Conservation (phyloP, 1,284 basidiomycete genomes). For the Pseudozyma sp. region DNA sequence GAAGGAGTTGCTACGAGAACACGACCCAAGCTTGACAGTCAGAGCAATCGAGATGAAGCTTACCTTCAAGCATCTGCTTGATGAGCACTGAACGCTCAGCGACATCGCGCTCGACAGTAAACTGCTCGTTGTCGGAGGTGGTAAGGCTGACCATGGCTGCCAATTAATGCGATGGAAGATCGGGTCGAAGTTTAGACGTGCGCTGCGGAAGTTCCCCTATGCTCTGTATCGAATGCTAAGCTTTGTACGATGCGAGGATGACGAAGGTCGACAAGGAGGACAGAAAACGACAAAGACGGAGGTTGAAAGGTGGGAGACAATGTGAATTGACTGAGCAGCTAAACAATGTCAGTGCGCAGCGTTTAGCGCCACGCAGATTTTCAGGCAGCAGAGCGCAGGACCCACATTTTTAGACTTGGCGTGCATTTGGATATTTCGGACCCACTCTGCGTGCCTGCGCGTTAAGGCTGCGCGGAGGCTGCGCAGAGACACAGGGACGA, state of each 20-base stretch:
- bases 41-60: constrained; percentile 45
- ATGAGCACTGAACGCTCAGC: constrained; percentile 95
- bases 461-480: not conserved
- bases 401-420: not conserved
- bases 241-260: not conserved
- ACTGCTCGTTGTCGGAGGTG: constrained; percentile 93
- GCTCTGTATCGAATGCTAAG: not conserved
- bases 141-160: constrained; percentile 61
- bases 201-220: not conserved
- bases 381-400: not conserved
- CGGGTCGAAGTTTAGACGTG: not conserved
- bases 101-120: constrained; percentile 91
- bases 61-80: constrained; percentile 99
- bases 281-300: not conserved
- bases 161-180: not conserved
- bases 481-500: not conserved
- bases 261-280: not conserved
- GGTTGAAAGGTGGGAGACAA: not conserved
- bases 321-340: constrained; percentile 21
- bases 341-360: constrained; percentile 31
- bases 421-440: not conserved
- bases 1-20: not conserved
- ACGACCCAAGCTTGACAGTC: not conserved
- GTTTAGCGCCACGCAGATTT: constrained; percentile 1
- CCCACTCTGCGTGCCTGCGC: not conserved